Evolutionary conservation across 2,329 filamentous ascomycete genomes (phyloP).

Genomic region (Phaeosphaeria sp.): DNA sequence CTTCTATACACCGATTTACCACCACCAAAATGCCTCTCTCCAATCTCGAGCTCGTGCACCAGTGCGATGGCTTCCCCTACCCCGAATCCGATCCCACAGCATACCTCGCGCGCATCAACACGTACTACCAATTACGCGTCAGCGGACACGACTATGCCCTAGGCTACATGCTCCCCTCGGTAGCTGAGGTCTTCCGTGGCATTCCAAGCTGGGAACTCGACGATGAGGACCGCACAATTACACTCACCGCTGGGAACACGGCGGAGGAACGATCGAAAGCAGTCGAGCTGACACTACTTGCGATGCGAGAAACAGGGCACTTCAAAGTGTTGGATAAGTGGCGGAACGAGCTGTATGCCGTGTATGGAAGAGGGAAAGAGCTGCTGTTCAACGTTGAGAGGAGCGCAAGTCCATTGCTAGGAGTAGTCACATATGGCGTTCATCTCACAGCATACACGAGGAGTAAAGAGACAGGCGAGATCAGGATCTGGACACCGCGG

Average conservation of each 20-base stretch:
- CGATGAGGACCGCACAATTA: conserved; percentile 66
- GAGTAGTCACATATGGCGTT: conserved; percentile 53
- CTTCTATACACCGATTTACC: background rate
- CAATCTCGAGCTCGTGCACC: conserved; percentile 62
- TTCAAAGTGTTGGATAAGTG: conserved; percentile 72
- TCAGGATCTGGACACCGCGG: conserved; percentile 85
- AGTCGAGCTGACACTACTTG: conserved; percentile 64
- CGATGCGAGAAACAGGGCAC: conserved; percentile 72
- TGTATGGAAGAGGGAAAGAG: conserved; percentile 49
- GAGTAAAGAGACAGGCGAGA: conserved; percentile 55
- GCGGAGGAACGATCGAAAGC: conserved; percentile 68
- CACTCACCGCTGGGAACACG: conserved; percentile 65
- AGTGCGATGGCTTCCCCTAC: conserved; percentile 81
- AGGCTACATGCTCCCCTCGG: conserved; percentile 66
- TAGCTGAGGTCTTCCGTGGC: conserved; percentile 64
- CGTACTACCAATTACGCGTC: conserved; percentile 71
- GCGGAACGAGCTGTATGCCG: conserved; percentile 52
- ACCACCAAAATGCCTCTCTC: conserved; percentile 45
- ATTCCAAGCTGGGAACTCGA: conserved; percentile 69
- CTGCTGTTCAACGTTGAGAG: conserved; percentile 53
- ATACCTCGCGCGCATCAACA: conserved; percentile 61
- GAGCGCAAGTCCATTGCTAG: conserved; percentile 51
- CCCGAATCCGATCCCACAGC: conserved; percentile 64
- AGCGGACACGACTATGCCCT: conserved; percentile 66
- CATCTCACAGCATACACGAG: conserved; percentile 51